Conservation (phyloP, 306 rosid genomes). For the Vigna mungo region DNA sequence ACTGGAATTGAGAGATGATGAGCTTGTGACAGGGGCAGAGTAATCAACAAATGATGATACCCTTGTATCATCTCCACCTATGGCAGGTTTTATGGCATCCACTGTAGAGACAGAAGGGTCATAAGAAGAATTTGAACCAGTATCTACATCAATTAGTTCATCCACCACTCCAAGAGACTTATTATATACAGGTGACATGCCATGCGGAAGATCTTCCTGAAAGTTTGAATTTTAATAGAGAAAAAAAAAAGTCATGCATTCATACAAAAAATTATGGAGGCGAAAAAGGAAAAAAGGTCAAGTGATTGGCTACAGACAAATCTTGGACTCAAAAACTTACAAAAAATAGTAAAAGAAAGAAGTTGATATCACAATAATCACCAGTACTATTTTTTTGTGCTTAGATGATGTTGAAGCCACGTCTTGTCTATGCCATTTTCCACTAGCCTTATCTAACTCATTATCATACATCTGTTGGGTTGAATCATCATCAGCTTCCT, state of each 20-base stretch:
- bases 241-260: slow-evolving; percentile 9
- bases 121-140: slow-evolving; percentile 53
- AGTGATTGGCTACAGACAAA: slow-evolving; percentile 19
- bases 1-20: slow-evolving; percentile 52
- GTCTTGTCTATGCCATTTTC: slow-evolving; percentile 47
- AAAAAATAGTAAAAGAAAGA: slow-evolving; percentile 21
- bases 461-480: slow-evolving; percentile 53
- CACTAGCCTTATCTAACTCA: slow-evolving; percentile 45
- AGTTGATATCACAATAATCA: slow-evolving; percentile 33
- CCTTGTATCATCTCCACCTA: slow-evolving; percentile 48
- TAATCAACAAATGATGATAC: slow-evolving; percentile 46
- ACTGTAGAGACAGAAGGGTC: slow-evolving; percentile 40
- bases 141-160: slow-evolving; percentile 44
- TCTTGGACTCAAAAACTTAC: slow-evolving; percentile 16
- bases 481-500: slow-evolving; percentile 72
- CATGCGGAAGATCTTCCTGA: slow-evolving; percentile 61
- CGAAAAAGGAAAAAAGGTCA: background rate
- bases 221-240: slow-evolving; percentile 40
- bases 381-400: slow-evolving; percentile 51
- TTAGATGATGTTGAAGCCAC: slow-evolving; percentile 41
- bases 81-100: slow-evolving; percentile 42
- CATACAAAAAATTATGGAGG: slow-evolving; percentile 25
- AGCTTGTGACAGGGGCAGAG: slow-evolving; percentile 40
- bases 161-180: slow-evolving; percentile 50
- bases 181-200: slow-evolving; percentile 53